Base-by-base conservation (phyloP, 352 stramenopile species). In the Phytophthora foliorum region DNA sequence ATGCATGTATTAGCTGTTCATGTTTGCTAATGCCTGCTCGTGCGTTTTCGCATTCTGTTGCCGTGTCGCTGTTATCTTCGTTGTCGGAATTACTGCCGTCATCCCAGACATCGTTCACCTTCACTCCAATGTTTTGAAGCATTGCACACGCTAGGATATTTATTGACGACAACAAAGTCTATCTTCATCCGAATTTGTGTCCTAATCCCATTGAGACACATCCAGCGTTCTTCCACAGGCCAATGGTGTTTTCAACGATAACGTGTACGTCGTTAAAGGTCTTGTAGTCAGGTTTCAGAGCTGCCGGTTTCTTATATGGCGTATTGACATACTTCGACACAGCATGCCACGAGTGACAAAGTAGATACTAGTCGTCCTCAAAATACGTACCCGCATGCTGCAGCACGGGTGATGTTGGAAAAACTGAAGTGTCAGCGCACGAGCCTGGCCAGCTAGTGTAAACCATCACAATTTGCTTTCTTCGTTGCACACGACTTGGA, bases 401-500 rank as follows among this genome's bases (percentile, higher is more conserved):
- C 22, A 58, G 14, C 5, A 21, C 34, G 9, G 32, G 34, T 16
- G 51, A 46, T 21, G 49, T 48, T 13, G 22, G 5, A 29, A 60
- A 60, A 24, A 60, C 10, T 6, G 38, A 32, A 1, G 39, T 51
- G 25, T 51, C 22, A 8, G 38, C 21, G n/a, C 39, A 60, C 9
- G 53, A 60, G 6, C 53, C 53, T 2, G 53, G 36, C 25, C 53
- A 60, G 2, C 25, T 38, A 3, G 6, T 51, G 39, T 60, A 51
- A 16, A 51, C 6, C 24, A 51, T 51, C 14, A 60, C 14, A 25
- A 60, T 51, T 3, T 38, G 36, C 10, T 39, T 60, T 60, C 53
- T 16, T 60, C 53, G 10, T 60, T 60, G 53, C 53, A 60, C 14
- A 60, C 39, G 4, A 60, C 39, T 51, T 51, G 39, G 13, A 60